phyloP scores from a whole-genome alignment of 805 yeast genomes.

The Myxozyma sirexii region DNA sequence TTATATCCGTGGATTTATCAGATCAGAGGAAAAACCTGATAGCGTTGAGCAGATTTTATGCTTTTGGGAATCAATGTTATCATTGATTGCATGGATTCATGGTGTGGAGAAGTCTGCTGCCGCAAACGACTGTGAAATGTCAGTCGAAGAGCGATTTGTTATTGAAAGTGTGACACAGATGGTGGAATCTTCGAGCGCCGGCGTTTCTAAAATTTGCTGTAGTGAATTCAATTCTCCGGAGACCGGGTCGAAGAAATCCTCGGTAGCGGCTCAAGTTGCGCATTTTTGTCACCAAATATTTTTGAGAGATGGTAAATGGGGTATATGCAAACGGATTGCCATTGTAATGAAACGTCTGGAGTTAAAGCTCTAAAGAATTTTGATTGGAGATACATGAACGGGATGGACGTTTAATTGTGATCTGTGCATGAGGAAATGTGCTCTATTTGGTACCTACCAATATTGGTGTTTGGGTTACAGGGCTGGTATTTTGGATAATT shows the following conservation, averaged over 20 bases:
- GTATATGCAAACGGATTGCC: slow-evolving; percentile 8
- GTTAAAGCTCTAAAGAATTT: not conserved
- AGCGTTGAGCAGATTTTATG: slow-evolving; percentile 15
- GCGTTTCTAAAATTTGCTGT: not conserved
- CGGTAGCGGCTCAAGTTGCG: slow-evolving; percentile 6
- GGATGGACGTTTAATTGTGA: not conserved
- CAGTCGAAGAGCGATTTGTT: slow-evolving; percentile 14
- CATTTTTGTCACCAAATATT: slow-evolving; percentile 7
- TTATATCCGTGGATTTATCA: slow-evolving; percentile 8
- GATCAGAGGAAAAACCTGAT: slow-evolving; percentile 4
- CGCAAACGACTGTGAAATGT: slow-evolving; percentile 4
- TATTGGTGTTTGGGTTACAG: not conserved
- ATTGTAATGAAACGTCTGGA: slow-evolving; percentile 8
- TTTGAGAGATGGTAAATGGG: slow-evolving; percentile 12
- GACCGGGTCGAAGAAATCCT: not conserved
- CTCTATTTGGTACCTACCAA: too few species aligned
- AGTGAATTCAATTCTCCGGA: not conserved
- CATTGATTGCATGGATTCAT: slow-evolving; percentile 12
- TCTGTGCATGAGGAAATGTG: too few species aligned
- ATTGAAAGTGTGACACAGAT: slow-evolving; percentile 6
- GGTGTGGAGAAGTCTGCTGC: slow-evolving; percentile 3
- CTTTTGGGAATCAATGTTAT: slow-evolving; percentile 11
- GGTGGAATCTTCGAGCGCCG: not conserved
- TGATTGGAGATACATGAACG: not conserved
- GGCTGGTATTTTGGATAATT: too few species aligned